Conservation (phyloP, 148 eudicot species). For the Arbutus unedo region DNA sequence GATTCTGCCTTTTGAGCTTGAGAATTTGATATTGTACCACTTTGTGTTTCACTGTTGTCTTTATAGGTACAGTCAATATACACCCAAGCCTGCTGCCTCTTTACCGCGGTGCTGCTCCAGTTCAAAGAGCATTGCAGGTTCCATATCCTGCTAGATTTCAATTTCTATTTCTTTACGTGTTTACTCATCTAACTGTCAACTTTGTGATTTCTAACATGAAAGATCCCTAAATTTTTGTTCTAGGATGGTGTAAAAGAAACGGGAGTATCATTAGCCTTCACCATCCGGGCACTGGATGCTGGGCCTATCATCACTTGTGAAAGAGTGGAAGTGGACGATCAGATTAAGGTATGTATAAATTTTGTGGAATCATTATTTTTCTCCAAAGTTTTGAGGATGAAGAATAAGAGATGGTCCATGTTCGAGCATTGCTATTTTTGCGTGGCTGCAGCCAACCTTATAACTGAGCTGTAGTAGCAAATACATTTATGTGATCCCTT, state of each 20-base stretch:
- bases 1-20: conserved; percentile 9
- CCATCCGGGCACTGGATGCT: conserved; percentile 86
- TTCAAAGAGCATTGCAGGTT: conserved; percentile 99
- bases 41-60: conserved; percentile 19
- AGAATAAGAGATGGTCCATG: neutral
- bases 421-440: neutral
- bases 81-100: conserved; percentile 96
- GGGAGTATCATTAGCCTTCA: conserved; percentile 89
- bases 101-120: conserved; percentile 99
- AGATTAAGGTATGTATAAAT: conserved; percentile 59
- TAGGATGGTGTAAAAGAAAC: conserved; percentile 96
- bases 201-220: conserved; percentile 6
- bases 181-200: neutral
- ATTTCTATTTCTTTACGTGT: conserved; percentile 12
- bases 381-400: neutral
- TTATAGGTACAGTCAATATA: conserved; percentile 86
- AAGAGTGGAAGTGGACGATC: conserved; percentile 57
- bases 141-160: conserved; percentile 16
- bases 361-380: neutral
- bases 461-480: neutral
- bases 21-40: conserved; percentile 5
- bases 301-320: conserved; percentile 82
- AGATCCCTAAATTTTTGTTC: conserved; percentile 8
- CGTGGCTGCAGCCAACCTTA: neutral
- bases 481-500: neutral